Percentiles rank a stretch among this genome's conserved stretches.
Conservation (phyloP, 108 stramenopile species). For the Pseudonitzschia pungens region DNA sequence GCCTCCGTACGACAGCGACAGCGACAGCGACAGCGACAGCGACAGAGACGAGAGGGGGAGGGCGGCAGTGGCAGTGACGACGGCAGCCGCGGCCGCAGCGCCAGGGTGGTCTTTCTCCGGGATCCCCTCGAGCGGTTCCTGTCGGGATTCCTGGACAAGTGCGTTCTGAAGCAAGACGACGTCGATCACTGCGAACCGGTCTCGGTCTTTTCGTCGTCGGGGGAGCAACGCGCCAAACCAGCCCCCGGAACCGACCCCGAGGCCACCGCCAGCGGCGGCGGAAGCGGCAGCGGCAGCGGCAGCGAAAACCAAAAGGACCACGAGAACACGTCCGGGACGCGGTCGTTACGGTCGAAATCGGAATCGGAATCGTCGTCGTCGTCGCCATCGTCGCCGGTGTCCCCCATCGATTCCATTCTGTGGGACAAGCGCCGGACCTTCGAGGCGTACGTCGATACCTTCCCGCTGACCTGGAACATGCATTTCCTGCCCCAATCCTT, state of each 20-base stretch:
- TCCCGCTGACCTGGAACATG: conserved; percentile 66
- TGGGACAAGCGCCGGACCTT: conserved; percentile 25
- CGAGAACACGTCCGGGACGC: too few species aligned
- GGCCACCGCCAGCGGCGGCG: neutral
- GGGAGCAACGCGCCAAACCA: neutral
- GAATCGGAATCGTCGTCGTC: too few species aligned
- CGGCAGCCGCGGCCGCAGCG: neutral
- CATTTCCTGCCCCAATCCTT: conserved; percentile 61
- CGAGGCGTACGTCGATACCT: conserved; percentile 56
- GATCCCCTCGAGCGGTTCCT: conserved; percentile 72
- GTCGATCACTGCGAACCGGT: conserved; percentile 20
- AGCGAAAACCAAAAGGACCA: neutral
- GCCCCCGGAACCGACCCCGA: too few species aligned
- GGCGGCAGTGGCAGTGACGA: neutral
- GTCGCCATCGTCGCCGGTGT: too few species aligned
- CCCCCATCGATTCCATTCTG: conserved; percentile 2
- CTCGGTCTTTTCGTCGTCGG: neutral
- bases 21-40: neutral
- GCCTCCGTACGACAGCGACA: neutral
- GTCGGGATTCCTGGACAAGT: conserved; percentile 61
- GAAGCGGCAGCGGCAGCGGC: neutral
- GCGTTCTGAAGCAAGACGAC: conserved; percentile 23
- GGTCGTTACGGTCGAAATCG: neutral
- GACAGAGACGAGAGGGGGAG: too few species aligned
- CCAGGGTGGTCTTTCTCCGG: conserved; percentile 50